Evolutionary conservation across 768 basidiomycete genomes (phyloP).

Genomic region (Clathrus columnatus): DNA sequence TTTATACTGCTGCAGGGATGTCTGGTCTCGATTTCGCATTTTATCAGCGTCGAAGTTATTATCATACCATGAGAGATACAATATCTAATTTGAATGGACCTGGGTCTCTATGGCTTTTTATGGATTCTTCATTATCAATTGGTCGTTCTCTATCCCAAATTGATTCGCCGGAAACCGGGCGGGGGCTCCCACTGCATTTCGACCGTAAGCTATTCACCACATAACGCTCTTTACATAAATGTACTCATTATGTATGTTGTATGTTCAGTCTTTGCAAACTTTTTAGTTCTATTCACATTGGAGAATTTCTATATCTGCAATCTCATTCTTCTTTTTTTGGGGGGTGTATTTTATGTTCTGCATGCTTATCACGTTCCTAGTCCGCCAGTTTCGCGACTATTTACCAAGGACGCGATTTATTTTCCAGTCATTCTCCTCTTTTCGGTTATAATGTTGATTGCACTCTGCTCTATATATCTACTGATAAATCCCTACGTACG

Average conservation of each 20-base stretch:
- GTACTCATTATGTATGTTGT: background rate
- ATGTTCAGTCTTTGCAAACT: slow-evolving; percentile 46
- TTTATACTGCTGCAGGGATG: slow-evolving; percentile 51
- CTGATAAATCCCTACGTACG: slow-evolving; percentile 60
- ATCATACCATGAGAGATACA: slow-evolving; percentile 70
- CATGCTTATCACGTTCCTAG: background rate
- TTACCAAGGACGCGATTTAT: slow-evolving; percentile 35
- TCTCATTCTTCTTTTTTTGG: slow-evolving; percentile 51
- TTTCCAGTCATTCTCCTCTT: slow-evolving; percentile 55
- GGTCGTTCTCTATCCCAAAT: slow-evolving; percentile 47
- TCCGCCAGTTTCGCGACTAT: background rate
- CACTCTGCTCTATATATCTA: slow-evolving; percentile 40
- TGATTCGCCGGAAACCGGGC: slow-evolving; percentile 20
- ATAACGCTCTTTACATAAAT: background rate
- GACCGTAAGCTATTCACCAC: slow-evolving; percentile 42
- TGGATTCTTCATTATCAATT: slow-evolving; percentile 54
- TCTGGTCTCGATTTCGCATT: slow-evolving; percentile 73
- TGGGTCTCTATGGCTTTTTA: slow-evolving; percentile 67
- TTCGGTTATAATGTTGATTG: slow-evolving; percentile 35
- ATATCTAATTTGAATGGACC: slow-evolving; percentile 49
- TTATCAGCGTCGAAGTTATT: slow-evolving; percentile 62
- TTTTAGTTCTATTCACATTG: slow-evolving; percentile 48
- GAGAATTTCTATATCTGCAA: slow-evolving; percentile 45
- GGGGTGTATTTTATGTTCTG: slow-evolving; percentile 27
- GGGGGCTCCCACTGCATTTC: slow-evolving; percentile 52